Percentiles rank a stretch among this genome's conserved stretches.
Conservation (phyloP, 1,139 yeast species). For the Kodamaea arcana region DNA sequence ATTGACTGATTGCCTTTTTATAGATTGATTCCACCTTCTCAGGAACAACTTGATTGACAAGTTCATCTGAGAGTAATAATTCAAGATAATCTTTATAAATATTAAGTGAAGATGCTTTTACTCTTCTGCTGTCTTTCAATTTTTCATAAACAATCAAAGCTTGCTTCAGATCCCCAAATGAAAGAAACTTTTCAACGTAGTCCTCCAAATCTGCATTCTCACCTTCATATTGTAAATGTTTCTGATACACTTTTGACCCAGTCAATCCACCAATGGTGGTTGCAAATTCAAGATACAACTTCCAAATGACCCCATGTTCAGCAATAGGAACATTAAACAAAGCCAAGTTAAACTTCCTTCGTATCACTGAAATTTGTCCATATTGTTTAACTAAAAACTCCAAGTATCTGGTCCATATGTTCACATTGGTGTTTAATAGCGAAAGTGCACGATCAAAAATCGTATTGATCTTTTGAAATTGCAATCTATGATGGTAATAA, state of each 20-base stretch:
- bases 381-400: constrained; percentile 35
- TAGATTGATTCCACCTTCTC: constrained; percentile 26
- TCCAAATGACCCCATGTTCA: constrained; percentile 63
- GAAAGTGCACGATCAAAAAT: constrained; percentile 48
- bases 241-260: constrained; percentile 37
- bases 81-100: constrained; percentile 34
- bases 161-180: constrained; percentile 18
- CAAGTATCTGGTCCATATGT: constrained; percentile 57
- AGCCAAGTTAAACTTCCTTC: constrained; percentile 51
- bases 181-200: constrained; percentile 22
- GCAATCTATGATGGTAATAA: constrained; percentile 25
- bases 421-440: constrained; percentile 42
- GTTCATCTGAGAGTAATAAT: background rate
- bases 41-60: background rate
- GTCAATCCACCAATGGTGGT: constrained; percentile 41
- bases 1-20: constrained; percentile 36
- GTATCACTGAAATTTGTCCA: constrained; percentile 38
- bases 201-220: constrained; percentile 10
- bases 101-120: constrained; percentile 6
- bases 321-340: constrained; percentile 47
- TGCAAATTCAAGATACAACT: constrained; percentile 50
- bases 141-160: constrained; percentile 15
- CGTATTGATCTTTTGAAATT: constrained; percentile 30
- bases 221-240: constrained; percentile 34
- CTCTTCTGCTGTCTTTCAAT: constrained; percentile 14